Conservation (phyloP, 768 basidiomycete species). For the Collybia sp. region DNA sequence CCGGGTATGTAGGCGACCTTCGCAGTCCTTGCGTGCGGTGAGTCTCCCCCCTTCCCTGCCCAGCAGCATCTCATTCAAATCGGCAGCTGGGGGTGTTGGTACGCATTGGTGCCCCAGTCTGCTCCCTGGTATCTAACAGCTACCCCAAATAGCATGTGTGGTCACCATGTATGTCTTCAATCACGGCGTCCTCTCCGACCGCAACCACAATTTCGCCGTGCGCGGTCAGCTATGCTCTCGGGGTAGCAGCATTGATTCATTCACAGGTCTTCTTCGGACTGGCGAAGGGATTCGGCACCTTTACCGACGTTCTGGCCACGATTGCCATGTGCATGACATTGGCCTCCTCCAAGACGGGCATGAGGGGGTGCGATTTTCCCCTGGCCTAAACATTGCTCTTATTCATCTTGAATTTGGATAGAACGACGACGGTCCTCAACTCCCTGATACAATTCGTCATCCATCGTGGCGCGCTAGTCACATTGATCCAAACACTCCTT, state of each 20-base stretch:
- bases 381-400: background rate
- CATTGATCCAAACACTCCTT: conserved; percentile 34
- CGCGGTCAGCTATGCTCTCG: conserved; percentile 3
- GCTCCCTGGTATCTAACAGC: background rate
- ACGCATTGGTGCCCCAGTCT: conserved; percentile 1
- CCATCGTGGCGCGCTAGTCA: conserved; percentile 39
- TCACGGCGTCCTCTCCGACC: conserved; percentile 22
- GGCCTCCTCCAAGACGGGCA: conserved; percentile 30
- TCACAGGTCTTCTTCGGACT: conserved; percentile 38
- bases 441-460: conserved; percentile 34
- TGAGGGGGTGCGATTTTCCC: conserved; percentile 24
- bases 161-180: conserved; percentile 28
- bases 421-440: conserved; percentile 34
- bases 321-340: conserved; percentile 38
- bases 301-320: conserved; percentile 40
- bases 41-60: background rate
- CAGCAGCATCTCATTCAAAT: background rate
- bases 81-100: conserved; percentile 24
- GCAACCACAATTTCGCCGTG: conserved; percentile 24
- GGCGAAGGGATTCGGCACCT: conserved; percentile 38
- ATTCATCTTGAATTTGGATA: conserved; percentile 9
- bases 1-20: conserved; percentile 12
- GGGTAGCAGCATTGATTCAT: background rate
- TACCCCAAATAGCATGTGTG: conserved; percentile 21
- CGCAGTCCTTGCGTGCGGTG: conserved; percentile 26